Base-by-base conservation (phyloP, 352 stramenopile species). In the Phytophthora macrochlamydospora region DNA sequence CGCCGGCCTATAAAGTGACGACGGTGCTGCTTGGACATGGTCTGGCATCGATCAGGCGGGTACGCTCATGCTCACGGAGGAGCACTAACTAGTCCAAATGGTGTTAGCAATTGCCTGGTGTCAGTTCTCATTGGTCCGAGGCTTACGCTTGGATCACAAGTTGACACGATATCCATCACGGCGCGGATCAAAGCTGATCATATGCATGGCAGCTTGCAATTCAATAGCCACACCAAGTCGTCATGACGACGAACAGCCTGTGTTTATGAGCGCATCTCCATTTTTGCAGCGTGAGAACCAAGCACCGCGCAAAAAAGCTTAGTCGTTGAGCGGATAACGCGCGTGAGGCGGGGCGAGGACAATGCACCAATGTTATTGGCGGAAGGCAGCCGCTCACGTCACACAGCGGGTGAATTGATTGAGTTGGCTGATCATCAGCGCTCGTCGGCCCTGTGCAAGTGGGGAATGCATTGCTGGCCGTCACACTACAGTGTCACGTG, bases 1-100 rank as follows among this genome's bases (percentile, higher is more conserved):
- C 51, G 29, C 11, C 14, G 32, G 44, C 59, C 48, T 60, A 51
- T 66, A 31, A 49, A 32, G 24, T 43, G 42, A 13, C 50, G 37
- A 38, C 51, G 48, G 37, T 64, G 35, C 28, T 5, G 35, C 42
- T 30, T 40, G 35, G 9, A 40, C 9, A 40, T 40, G 6, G 35
- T 11, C 35, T 11, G 35, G 9, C 35, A 40, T 40, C 35, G 35
- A 40, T 40, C 1, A 40, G 35, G 6, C 35, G 35, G 35, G 35
- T 11, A 40, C 9, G 35, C 6, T 11, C 35, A 11, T 11, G 35
- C 18, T 40, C 35, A 40, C 6, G 35, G 35, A 6, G 9, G 6
- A 11, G 35, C 35, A 11, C 35, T 11, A 11, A 40, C 18, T 40
- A 40, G 9, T 40, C 35, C 35, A 40, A 40, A 11, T 40, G 35